Base-by-base conservation (phyloP, 176 grass and related monocot genomes). In the Oryza australiensis region DNA sequence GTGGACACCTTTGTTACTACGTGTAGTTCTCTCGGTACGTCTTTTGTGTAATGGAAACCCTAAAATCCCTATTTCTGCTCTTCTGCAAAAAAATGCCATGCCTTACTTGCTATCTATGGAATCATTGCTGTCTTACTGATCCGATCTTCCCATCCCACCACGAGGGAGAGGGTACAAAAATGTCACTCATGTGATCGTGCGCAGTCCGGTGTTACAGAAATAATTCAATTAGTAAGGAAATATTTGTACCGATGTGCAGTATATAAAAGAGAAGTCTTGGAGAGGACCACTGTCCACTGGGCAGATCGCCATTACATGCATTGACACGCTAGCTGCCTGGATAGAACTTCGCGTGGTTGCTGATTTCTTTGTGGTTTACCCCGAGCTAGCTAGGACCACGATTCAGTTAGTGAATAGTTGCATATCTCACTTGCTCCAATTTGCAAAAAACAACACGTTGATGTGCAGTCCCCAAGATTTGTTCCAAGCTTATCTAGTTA, bases 361-460 rank as follows among this genome's bases (percentile, higher is more conserved):
- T 42, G 41, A 66, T 78, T 78, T 68, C 40, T 49, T 53, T 10
- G 64, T 53, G 41, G 40, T 67, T 30, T 34, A 38, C 63, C n/a
- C 20, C 24, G 0, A n/a, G 51, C 51, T 16, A 20, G 46, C 46
- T 16, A 27, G 34, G 59, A 16, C 59, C 59, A 64, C 75, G 5
- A 2, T 20, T 53, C 49, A 53, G 7, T 20, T 22, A 55, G 51
- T 22, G 20, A 20, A 55, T 55, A 55, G 51, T 14, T 46, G 26
- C 64, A 32, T 65, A 46, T 78, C 16, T n/a, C 35, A 7, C 16
- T 66, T 14, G 77, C 29, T 51, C 28, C n/a, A 68, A 51, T 26
- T 53, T 68, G 4, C 43, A 48, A 34, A 32, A 28, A 66, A 12
- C 49, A 28, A 79, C 27, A 49, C 68, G 29, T 2, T 66, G 42